Evolutionary conservation across 176 grass and related monocot species (phyloP).

Genomic region (Secale cereale): DNA sequence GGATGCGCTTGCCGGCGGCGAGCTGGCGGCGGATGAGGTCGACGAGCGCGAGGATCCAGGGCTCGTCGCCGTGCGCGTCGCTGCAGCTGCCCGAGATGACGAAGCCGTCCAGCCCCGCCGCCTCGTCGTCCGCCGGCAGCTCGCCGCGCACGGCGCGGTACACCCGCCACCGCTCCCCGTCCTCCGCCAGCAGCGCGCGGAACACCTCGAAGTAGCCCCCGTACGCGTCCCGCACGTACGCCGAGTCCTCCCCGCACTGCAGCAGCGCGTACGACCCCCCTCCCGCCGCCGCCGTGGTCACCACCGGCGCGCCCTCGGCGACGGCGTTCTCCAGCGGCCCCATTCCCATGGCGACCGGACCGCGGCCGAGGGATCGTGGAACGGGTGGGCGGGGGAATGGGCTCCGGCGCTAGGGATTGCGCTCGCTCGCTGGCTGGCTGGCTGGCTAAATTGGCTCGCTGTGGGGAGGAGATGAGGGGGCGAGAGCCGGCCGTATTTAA

Average conservation of each 20-base stretch:
- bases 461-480: too few relatives aligned
- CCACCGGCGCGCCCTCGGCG: not conserved
- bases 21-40: slow-evolving; percentile 42
- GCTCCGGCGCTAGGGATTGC: not conserved
- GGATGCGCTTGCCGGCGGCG: slow-evolving; percentile 63
- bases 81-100: slow-evolving; percentile 85
- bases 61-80: slow-evolving; percentile 77
- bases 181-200: slow-evolving; percentile 60
- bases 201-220: slow-evolving; percentile 84
- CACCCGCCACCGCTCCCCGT: slow-evolving; percentile 64
- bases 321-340: slow-evolving; percentile 16
- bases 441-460: too few relatives aligned
- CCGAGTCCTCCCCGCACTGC: slow-evolving; percentile 88
- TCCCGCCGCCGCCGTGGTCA: not conserved
- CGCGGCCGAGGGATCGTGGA: too few relatives aligned
- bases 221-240: slow-evolving; percentile 74
- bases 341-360: slow-evolving; percentile 42
- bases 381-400: too few relatives aligned
- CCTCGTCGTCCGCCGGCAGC: slow-evolving; percentile 47
- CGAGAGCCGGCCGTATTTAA: not conserved
- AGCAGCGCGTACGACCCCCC: slow-evolving; percentile 50
- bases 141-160: slow-evolving; percentile 64
- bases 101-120: slow-evolving; percentile 50
- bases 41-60: slow-evolving; percentile 62
- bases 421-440: too few relatives aligned